Evolutionary conservation across 116 monocot species (phyloP).

Genomic region (Trichopus zeylanicus): DNA sequence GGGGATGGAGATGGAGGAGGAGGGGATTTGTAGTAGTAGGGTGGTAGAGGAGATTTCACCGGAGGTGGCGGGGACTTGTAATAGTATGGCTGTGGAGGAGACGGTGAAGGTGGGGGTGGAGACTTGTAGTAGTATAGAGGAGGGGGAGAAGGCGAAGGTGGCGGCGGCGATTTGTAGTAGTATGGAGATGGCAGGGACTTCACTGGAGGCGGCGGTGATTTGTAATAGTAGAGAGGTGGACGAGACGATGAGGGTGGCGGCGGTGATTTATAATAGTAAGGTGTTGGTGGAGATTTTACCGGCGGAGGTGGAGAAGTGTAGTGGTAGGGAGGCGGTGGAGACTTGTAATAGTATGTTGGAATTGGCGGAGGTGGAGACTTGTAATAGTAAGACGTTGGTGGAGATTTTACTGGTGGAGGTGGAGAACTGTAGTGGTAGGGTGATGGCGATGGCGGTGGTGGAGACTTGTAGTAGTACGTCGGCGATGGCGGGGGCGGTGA

Average conservation of each 20-base stretch:
- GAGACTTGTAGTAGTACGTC: too few relatives aligned
- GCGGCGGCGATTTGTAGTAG: constrained; percentile 10
- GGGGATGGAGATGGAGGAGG: not conserved
- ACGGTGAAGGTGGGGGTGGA: not conserved
- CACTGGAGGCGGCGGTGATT: constrained; percentile 17
- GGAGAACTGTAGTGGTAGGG: constrained; percentile 12
- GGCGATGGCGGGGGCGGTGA: too few relatives aligned
- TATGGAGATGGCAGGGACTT: constrained; percentile 10
- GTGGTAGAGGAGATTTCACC: not conserved
- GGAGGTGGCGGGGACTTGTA: constrained; percentile 14
- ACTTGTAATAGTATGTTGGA: too few relatives aligned
- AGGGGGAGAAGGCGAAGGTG: constrained; percentile 2
- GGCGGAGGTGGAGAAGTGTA: constrained; percentile 21
- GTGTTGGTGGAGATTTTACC: constrained; percentile 1
- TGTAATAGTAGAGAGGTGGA: constrained; percentile 16
- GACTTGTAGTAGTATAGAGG: constrained; percentile 4
- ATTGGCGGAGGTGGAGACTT: too few relatives aligned
- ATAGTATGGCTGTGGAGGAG: constrained; percentile 13
- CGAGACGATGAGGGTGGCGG: not conserved
- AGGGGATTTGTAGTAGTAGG: constrained; percentile 6
- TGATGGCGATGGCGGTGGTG: too few relatives aligned
- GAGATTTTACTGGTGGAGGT: too few relatives aligned
- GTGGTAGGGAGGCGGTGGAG: not conserved
- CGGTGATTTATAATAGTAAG: constrained; percentile 23
- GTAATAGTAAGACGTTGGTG: too few relatives aligned